Evolutionary conservation across 2,329 filamentous ascomycete genomes (phyloP).

Genomic region (Cordyceps cateniannulata): DNA sequence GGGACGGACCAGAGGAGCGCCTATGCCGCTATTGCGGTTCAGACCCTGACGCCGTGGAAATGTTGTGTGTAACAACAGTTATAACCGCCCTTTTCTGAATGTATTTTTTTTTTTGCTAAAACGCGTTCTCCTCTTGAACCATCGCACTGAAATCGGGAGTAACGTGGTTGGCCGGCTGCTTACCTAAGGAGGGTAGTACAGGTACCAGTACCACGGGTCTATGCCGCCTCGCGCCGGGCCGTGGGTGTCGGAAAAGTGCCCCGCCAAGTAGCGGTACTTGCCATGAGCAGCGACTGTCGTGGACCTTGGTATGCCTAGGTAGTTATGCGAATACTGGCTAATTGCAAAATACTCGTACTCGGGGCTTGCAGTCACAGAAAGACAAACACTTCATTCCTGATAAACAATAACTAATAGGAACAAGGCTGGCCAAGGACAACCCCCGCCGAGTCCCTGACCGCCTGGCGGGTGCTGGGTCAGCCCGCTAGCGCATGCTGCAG

Average conservation of each 20-base stretch:
- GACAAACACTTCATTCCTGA: no score
- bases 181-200: neutral
- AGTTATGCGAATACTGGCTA: neutral
- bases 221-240: conserved; percentile 7
- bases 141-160: neutral
- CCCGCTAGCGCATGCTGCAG: conserved; percentile 5
- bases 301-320: neutral
- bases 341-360: no score
- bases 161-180: neutral
- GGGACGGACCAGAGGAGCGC: neutral
- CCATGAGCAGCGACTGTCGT: neutral
- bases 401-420: neutral
- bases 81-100: neutral
- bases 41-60: neutral
- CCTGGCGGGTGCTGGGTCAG: conserved; percentile 1
- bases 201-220: conserved; percentile 6
- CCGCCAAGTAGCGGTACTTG: conserved; percentile 7
- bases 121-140: no score
- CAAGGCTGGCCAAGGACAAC: neutral
- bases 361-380: no score
- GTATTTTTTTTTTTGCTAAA: no score
- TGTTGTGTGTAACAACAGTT: neutral
- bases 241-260: neutral
- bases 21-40: neutral
- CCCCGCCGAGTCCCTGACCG: neutral